Base-by-base conservation (phyloP, 148 eudicot species). In the Linanthus parryae region DNA sequence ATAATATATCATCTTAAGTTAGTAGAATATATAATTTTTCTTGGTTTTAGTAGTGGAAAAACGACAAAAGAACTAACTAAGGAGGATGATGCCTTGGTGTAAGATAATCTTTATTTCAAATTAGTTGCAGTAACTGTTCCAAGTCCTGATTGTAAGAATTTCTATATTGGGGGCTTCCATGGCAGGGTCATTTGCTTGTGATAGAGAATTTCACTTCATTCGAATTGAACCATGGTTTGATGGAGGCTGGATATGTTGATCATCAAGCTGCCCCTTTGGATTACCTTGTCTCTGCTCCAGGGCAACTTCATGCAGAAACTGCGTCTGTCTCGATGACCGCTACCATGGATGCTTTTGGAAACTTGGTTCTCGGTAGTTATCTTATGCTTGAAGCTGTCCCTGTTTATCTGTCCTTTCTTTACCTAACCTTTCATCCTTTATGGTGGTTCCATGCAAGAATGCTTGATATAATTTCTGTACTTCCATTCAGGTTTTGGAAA, bases 311-410 rank as follows among this genome's bases (percentile, higher is more conserved):
- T 67, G 82, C 82, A 19, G 68, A 64, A 22, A 30, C 70, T 43
- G 38, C 73, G 36, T 92, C 96, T 52, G 49, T 92, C 48, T 92
- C 99, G 51, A 92, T 87, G 99, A 75, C 94, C 21, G 99, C 96
- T 51, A 80, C 96, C 31, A 70, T 71, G 65, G 99, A 92, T 67
- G 68, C 74, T 23, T 34, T 42, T 20, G 99, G 94, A 70, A 80
- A 78, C 57, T 96, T 92, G 55, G 69, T 92, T 57, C 75, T 92
- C 47, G 96, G 98, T 87, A 79, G 55, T 16, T 28, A 13, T 52
- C 38, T 45, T 5, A 9, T 25, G n/a, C n/a, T n/a, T n/a, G n/a
- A n/a, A n/a, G 18, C 20, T 35, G 13, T 21, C 27, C 12, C 22
- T 16, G 1, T 37, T 52, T 52, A 10, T 13, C 1, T 17, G 13